These are phyloP conservation scores for Galium porrigens DNA, from an alignment of 305 asterid genomes.

Conservation along the genomic window DNA sequence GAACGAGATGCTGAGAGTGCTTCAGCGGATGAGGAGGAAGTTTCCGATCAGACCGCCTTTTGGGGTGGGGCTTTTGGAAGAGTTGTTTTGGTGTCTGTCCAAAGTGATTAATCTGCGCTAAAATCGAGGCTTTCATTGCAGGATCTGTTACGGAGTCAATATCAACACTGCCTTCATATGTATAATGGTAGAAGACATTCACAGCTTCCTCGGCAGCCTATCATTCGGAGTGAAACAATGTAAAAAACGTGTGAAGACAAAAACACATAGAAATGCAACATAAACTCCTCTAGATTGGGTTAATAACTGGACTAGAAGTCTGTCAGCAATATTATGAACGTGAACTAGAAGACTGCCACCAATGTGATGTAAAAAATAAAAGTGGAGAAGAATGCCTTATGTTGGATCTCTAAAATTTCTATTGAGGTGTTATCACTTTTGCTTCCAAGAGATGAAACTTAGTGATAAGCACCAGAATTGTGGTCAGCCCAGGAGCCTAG, in stretches of 20 bases:
- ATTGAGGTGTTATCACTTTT: neutral
- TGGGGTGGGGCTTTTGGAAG: conserved; percentile 75
- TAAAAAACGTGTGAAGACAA: neutral
- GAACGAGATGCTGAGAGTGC: conserved; percentile 50
- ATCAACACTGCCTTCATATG: conserved; percentile 97
- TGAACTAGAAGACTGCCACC: neutral
- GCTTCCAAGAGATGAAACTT: neutral
- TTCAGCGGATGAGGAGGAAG: conserved; percentile 69
- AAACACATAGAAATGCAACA: neutral
- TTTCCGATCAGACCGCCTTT: conserved; percentile 71
- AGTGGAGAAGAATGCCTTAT: neutral
- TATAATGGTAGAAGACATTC: conserved; percentile 95
- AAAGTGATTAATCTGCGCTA: conserved; percentile 96
- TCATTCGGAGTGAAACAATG: conserved; percentile 17
- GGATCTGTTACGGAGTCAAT: conserved; percentile 94
- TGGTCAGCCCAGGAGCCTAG: neutral
- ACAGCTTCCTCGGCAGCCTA: conserved; percentile 99
- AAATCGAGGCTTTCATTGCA: conserved; percentile 94
- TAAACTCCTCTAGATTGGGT: neutral
- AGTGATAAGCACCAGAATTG: no score
- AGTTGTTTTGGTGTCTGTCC: conserved; percentile 98
- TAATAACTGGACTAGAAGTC: neutral
- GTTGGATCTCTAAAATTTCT: conserved; percentile 1
- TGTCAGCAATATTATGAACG: neutral
- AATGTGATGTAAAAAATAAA: neutral